These are phyloP conservation scores for Wakefieldia striispora DNA, from an alignment of 768 basidiomycete genomes.

Conservation along the genomic window DNA sequence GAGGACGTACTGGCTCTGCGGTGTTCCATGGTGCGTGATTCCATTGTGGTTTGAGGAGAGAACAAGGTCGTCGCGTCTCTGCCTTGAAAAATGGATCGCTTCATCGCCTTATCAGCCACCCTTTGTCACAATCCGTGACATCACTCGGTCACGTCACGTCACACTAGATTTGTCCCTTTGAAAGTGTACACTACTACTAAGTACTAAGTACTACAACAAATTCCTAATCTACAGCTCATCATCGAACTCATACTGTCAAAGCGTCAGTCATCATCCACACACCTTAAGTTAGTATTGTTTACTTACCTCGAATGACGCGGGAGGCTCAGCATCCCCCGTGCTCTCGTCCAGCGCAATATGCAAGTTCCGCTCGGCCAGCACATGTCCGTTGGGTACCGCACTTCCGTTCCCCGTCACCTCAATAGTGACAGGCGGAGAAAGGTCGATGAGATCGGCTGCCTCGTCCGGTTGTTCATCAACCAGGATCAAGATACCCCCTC, in stretches of 20 bases:
- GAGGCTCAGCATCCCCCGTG: conserved; percentile 71
- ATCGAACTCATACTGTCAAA: conserved; percentile 72
- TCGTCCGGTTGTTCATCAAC: conserved; percentile 70
- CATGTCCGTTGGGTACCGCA: conserved; percentile 28
- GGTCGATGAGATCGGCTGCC: conserved; percentile 70
- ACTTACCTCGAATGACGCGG: conserved; percentile 82
- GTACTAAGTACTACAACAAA: background rate
- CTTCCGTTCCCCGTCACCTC: conserved; percentile 25
- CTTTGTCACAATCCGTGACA: conserved; percentile 22
- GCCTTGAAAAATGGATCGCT: conserved; percentile 9
- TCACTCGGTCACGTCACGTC: conserved; percentile 1
- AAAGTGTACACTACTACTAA: no score
- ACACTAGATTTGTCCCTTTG: background rate
- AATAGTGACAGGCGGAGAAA: conserved; percentile 40
- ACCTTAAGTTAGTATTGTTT: background rate
- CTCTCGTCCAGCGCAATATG: conserved; percentile 72
- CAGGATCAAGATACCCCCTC: conserved; percentile 86
- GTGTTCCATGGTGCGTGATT: conserved; percentile 71
- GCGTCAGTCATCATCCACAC: conserved; percentile 18
- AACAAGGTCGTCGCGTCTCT: conserved; percentile 11
- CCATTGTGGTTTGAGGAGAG: conserved; percentile 33
- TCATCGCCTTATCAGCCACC: conserved; percentile 25
- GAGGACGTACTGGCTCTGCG: conserved; percentile 62
- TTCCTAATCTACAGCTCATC: conserved; percentile 42
- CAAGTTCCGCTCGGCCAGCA: conserved; percentile 28